phyloP scores from a whole-genome alignment of 306 rosid genomes.

The Purshia tridentata region DNA sequence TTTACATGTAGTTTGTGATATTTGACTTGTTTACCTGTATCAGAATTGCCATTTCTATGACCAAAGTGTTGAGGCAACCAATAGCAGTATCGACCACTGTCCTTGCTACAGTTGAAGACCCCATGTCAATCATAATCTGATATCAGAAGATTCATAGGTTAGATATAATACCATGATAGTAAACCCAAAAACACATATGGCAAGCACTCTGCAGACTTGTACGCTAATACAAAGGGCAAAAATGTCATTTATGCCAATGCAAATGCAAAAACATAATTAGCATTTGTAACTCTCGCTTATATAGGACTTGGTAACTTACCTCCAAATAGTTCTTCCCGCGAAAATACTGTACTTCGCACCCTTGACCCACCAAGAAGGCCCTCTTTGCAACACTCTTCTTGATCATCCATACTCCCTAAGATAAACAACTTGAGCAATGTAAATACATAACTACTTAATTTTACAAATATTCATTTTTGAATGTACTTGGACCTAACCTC shows the following conservation, averaged over 20 bases:
- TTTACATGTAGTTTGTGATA: too few species aligned
- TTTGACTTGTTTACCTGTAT: constrained; percentile 55
- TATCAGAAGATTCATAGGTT: constrained; percentile 21
- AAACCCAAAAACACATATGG: too few species aligned
- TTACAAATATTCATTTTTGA: not conserved
- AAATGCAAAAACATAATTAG: not conserved
- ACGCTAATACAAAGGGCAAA: too few species aligned
- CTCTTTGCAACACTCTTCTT: constrained; percentile 94
- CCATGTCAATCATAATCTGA: constrained; percentile 65
- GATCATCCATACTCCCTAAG: constrained; percentile 93
- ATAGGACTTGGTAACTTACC: constrained; percentile 38
- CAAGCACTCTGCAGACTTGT: too few species aligned
- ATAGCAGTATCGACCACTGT: constrained; percentile 81
- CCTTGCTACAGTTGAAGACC: constrained; percentile 83
- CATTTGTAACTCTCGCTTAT: not conserved
- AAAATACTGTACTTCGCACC: constrained; percentile 52
- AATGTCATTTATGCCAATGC: too few species aligned
- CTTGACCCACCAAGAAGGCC: constrained; percentile 83
- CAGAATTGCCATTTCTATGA: constrained; percentile 88
- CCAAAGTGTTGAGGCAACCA: constrained; percentile 86
- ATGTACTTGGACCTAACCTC: constrained; percentile 50
- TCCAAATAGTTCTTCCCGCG: constrained; percentile 86
- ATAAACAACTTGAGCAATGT: constrained; percentile 21
- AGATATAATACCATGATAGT: constrained; percentile 15
- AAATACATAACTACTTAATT: not conserved